These are phyloP conservation scores for Persicaria maculosa DNA, from an alignment of 148 eudicot genomes.

Conservation along the genomic window DNA sequence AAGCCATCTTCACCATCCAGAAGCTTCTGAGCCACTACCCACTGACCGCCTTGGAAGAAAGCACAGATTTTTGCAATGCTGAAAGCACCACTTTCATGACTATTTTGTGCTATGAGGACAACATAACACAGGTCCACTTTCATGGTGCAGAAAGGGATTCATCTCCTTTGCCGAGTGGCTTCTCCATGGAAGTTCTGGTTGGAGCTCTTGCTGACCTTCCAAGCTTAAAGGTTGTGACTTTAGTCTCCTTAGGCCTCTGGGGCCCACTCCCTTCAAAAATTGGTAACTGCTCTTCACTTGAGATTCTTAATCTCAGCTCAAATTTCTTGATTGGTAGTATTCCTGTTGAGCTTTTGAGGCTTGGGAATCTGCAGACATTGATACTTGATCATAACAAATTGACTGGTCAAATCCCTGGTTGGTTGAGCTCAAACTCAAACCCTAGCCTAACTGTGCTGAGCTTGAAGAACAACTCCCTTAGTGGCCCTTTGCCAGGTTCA, in stretches of 20 bases:
- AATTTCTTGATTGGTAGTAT: constrained; percentile 53
- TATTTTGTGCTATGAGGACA: constrained; percentile 52
- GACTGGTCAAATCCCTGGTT: constrained; percentile 44
- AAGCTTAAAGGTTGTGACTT: constrained; percentile 54
- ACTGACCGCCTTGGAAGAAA: constrained; percentile 28
- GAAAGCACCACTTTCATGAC: constrained; percentile 44
- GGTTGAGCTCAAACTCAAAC: constrained; percentile 29
- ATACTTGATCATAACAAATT: constrained; percentile 61
- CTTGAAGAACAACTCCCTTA: constrained; percentile 59
- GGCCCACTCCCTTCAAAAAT: constrained; percentile 54
- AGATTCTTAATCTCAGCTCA: constrained; percentile 67
- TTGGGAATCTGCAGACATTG: constrained; percentile 53
- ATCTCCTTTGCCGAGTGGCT: constrained; percentile 30
- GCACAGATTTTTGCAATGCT: constrained; percentile 43
- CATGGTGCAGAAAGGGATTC: constrained; percentile 25
- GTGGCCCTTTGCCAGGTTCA: constrained; percentile 44
- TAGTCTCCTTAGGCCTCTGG: constrained; percentile 57
- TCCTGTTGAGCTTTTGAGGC: constrained; percentile 37
- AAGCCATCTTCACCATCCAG: constrained; percentile 41
- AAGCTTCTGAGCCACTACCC: constrained; percentile 41
- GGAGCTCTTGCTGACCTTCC: constrained; percentile 41
- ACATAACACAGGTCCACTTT: constrained; percentile 63
- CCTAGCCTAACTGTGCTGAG: constrained; percentile 50
- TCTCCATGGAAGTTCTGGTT: constrained; percentile 44
- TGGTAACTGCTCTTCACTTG: constrained; percentile 46